Percentiles rank a stretch among this genome's conserved stretches.
Evolutionary conservation across 805 yeast genomes (phyloP).

Genomic region (Candida stauntonica): DNA sequence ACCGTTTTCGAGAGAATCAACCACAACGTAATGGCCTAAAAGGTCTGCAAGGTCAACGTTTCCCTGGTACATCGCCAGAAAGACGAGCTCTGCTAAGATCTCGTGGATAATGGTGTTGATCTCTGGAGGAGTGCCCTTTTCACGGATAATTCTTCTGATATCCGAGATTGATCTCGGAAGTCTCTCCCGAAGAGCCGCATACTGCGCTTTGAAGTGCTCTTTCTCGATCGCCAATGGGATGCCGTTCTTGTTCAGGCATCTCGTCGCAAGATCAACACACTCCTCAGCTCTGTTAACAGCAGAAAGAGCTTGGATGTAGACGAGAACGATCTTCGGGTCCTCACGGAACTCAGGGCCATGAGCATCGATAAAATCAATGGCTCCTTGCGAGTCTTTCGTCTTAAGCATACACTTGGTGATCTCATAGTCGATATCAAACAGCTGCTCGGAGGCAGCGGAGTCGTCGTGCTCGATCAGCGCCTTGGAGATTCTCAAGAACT

Average conservation of each 20-base stretch:
- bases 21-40: slow-evolving; percentile 32
- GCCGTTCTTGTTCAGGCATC: slow-evolving; percentile 34
- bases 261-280: slow-evolving; percentile 26
- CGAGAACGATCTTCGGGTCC: slow-evolving; percentile 32
- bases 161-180: slow-evolving; percentile 29
- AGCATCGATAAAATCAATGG: slow-evolving; percentile 33
- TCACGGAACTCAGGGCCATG: slow-evolving; percentile 30
- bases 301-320: slow-evolving; percentile 32
- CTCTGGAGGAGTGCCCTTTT: slow-evolving; percentile 25
- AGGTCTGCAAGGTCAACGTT: slow-evolving; percentile 29
- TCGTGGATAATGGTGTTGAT: slow-evolving; percentile 34
- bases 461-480: neutral
- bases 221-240: slow-evolving; percentile 31
- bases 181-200: slow-evolving; percentile 24
- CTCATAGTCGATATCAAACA: slow-evolving; percentile 13
- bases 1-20: slow-evolving; percentile 37
- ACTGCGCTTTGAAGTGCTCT: slow-evolving; percentile 23
- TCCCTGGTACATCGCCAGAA: slow-evolving; percentile 30
- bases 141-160: slow-evolving; percentile 28
- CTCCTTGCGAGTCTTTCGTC: slow-evolving; percentile 30
- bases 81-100: slow-evolving; percentile 36
- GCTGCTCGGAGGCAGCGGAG: slow-evolving; percentile 1
- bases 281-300: slow-evolving; percentile 12
- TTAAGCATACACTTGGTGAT: slow-evolving; percentile 24
- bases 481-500: slow-evolving; percentile 35